Conservation (phyloP, 768 basidiomycete species). For the Suillus paluster region DNA sequence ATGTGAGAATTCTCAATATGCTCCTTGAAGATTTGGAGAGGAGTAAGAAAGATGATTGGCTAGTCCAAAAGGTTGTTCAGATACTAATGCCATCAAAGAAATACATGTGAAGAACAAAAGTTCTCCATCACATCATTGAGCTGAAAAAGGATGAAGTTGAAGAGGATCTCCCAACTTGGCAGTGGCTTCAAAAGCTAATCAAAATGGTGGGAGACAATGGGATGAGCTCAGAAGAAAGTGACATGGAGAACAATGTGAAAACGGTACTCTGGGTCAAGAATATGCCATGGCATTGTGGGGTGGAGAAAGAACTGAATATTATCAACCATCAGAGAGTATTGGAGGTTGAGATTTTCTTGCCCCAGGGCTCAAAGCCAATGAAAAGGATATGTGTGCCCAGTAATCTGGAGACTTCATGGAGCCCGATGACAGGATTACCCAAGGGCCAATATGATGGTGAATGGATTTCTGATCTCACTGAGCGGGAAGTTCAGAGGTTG, state of each 20-base stretch:
- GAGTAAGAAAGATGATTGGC: too few relatives aligned
- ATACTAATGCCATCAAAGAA: too few relatives aligned
- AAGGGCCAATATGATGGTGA: constrained; percentile 8
- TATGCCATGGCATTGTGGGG: constrained; percentile 10
- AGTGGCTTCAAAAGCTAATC: too few relatives aligned
- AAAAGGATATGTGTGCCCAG: neutral
- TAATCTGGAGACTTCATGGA: constrained; percentile 7
- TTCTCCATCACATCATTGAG: too few relatives aligned
- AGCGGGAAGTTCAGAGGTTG: constrained; percentile 3
- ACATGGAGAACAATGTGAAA: constrained; percentile 10
- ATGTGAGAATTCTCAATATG: too few relatives aligned
- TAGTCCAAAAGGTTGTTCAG: too few relatives aligned
- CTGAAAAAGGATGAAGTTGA: too few relatives aligned
- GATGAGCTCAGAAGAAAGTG: constrained; percentile 20
- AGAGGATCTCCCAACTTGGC: too few relatives aligned
- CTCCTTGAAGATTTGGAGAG: too few relatives aligned
- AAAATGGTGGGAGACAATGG: constrained; percentile 15
- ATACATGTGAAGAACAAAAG: too few relatives aligned
- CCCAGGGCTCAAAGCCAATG: constrained; percentile 5
- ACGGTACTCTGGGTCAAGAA: constrained; percentile 12
- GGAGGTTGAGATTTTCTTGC: constrained; percentile 10
- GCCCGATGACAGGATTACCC: constrained; percentile 7
- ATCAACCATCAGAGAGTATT: constrained; percentile 6
- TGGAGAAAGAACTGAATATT: constrained; percentile 12
- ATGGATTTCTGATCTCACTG: constrained; percentile 8